Base-by-base conservation (phyloP, 331 rosid species). In the Malus hybrid region DNA sequence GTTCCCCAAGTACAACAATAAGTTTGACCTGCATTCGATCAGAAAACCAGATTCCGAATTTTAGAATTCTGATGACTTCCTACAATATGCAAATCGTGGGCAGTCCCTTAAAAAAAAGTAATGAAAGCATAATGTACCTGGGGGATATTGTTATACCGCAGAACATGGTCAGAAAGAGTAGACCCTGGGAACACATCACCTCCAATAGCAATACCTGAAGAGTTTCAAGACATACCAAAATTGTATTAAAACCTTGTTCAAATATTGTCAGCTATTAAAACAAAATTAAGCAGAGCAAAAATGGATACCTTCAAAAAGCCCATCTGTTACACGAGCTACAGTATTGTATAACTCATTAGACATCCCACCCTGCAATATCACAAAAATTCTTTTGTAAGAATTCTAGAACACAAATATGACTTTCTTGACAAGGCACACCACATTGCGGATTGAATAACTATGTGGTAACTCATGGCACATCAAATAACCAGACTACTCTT, bases 141-240 rank as follows among this genome's bases (percentile, higher is more conserved):
- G 18, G 99, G 98, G 19, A 95, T 95, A 85, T 92, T 90, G 91
- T 95, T 92, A 87, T 89, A 90, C 84, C 99, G 93, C 86, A 92
- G 88, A 79, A 95, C 93, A 83, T 95, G 98, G 73, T 95, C 99
- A 61, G 99, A 95, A 56, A 95, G 99, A 28, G 99, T 95, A 77
- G 99, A 95, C 65, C 99, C 98, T 1, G 97, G 99, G 84, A 95
- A 95, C 84, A 95, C 99, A 78, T 95, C 99, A 72, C 99, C 99
- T 85, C 99, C 99, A 85, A 95, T 95, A 67, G 99, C 97, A 86
- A 95, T 85, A 80, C 99, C 99, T 94, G 42, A 46, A 62, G 32
- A 64, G 59, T 74, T 74, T 70, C 83, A 74, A 76, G 71, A 77
- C 69, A 61, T 65, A n/a, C 71, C 57, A 55, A 56, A 85, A 69